Conservation (phyloP, 2,329 filamentous ascomycete species). For the Akanthomyces muscarius region DNA sequence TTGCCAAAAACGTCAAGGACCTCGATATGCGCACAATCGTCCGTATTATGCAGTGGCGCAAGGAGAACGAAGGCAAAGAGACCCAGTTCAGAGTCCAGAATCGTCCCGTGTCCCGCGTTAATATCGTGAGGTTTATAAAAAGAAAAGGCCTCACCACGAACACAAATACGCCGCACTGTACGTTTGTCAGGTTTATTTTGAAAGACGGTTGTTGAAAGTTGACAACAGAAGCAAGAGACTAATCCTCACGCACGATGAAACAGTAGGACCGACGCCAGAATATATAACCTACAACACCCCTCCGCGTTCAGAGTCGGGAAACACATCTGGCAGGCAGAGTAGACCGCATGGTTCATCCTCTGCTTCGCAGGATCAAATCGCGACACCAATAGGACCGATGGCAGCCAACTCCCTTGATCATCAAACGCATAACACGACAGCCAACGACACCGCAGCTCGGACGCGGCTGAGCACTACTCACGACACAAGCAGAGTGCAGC, state of each 20-base stretch:
- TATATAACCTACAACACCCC: not conserved
- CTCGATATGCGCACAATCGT: not conserved
- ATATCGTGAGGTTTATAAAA: not conserved
- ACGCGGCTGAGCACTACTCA: not conserved
- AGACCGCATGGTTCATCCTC: not conserved
- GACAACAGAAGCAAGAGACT: not conserved
- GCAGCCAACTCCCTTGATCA: no score
- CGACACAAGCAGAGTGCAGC: not conserved
- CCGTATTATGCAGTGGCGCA: not conserved
- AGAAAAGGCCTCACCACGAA: not conserved
- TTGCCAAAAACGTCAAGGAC: not conserved
- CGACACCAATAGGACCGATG: no score
- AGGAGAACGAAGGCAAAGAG: not conserved
- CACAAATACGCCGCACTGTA: not conserved
- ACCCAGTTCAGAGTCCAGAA: not conserved
- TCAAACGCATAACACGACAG: not conserved
- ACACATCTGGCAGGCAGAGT: not conserved
- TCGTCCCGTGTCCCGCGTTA: not conserved
- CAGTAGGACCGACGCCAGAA: not conserved
- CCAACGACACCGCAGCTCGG: not conserved
- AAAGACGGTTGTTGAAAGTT: not conserved
- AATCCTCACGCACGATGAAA: not conserved
- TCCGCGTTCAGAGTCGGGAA: not conserved
- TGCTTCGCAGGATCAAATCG: no score
- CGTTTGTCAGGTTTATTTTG: not conserved